Evolutionary conservation across 75 land plant species (phyloP), one percentile per base, ranked within the genome.

Genomic region (Picea glauca): DNA sequence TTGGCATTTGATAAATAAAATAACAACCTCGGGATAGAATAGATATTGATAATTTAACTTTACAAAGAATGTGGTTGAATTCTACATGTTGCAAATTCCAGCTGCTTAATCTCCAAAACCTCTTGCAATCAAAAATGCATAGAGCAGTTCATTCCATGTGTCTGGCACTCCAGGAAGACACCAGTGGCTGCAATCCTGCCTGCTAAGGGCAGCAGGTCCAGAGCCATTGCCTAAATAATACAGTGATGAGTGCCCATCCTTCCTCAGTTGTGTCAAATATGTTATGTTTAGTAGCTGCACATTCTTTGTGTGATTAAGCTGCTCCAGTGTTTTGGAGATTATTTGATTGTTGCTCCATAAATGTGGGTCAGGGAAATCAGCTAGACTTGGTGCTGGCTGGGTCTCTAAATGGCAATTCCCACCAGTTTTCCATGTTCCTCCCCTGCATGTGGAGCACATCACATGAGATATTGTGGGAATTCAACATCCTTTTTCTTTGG

Each of bases 151-250:
- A 80, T 96, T 96, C 99, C 99, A 96, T 21, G 91, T 88, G 84
- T 96, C 98, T 40, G 99, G 99, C 33, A 96, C 83, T 21, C 99
- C 99, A 60, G 99, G 99, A 30, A 96, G 78, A 78, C 99, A 96
- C 99, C 99, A 96, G 81, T 96, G 99, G 78, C 94, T 82, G 76
- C 99, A 96, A 86, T 96, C 99, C 38, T 91, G 89, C 30, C 84
- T 80, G 63, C 81, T 77, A 17, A 82, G 72, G 14, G 93, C 77
- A 13, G 83, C 84, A 2, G 79, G 84, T 50, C 80, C 83, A 21
- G 63, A 59, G 56, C 70, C 65, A 21, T 83, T 74, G 0, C 83
- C 88, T 46, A 87, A 63, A 35, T 91, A 81, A 61, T 87, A 95
- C 64, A 93, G 12, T 12, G 96, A 89, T 0, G 86, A 72, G 54